Conservation (phyloP, 2,329 filamentous ascomycete species). For the Aschersonia sp. region DNA sequence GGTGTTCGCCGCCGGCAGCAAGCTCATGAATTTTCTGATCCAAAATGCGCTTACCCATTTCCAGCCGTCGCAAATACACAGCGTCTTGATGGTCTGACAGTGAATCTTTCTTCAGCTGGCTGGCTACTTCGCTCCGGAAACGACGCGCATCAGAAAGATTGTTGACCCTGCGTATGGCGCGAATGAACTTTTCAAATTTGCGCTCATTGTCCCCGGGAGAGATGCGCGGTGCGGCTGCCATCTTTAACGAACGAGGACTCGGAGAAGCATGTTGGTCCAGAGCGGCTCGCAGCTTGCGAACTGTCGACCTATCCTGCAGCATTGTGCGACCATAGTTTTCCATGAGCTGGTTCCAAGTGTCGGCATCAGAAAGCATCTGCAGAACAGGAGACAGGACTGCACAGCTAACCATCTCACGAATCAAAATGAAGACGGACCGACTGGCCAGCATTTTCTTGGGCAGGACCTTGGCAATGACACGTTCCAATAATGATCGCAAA, state of each 20-base stretch:
- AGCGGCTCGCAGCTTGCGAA: constrained; percentile 79
- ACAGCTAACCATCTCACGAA: constrained; percentile 85
- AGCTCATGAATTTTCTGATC: constrained; percentile 82
- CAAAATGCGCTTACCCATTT: constrained; percentile 80
- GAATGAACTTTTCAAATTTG: constrained; percentile 87
- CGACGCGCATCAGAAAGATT: constrained; percentile 86
- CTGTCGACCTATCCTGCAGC: constrained; percentile 89
- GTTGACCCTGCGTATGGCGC: constrained; percentile 74
- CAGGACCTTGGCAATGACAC: constrained; percentile 60
- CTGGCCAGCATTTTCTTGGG: constrained; percentile 64
- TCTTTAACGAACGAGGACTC: constrained; percentile 49
- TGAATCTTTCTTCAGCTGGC: constrained; percentile 77
- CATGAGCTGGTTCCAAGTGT: constrained; percentile 95
- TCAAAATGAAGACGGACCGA: constrained; percentile 62
- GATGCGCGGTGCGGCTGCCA: constrained; percentile 66
- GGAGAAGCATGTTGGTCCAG: constrained; percentile 87
- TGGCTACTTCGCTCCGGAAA: constrained; percentile 83
- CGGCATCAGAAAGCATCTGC: constrained; percentile 71
- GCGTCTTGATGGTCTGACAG: constrained; percentile 67
- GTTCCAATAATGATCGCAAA: constrained; percentile 58
- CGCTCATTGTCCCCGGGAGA: constrained; percentile 72
- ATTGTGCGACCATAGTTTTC: constrained; percentile 77
- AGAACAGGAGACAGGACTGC: constrained; percentile 77
- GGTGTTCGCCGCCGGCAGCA: constrained; percentile 48
- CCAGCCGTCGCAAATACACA: constrained; percentile 74